Conservation (phyloP, 805 yeast genomes). For the Candida vaughaniae region DNA sequence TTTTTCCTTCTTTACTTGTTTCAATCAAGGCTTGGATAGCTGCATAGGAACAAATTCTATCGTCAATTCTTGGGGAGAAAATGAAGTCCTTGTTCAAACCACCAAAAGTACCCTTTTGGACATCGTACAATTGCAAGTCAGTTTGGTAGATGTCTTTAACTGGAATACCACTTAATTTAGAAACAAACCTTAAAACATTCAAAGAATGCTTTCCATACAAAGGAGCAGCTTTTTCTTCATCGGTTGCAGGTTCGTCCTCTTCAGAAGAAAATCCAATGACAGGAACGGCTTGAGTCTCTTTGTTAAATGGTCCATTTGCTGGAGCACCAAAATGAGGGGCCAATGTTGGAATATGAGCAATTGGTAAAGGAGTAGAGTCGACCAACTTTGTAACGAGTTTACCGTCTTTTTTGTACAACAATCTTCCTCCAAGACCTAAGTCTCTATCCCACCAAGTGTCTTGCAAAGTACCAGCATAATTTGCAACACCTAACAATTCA, state of each 20-base stretch:
- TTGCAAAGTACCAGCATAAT: conserved; percentile 37
- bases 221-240: conserved; percentile 62
- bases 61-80: conserved; percentile 82
- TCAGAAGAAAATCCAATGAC: conserved; percentile 32
- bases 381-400: conserved; percentile 25
- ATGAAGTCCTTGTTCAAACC: conserved; percentile 69
- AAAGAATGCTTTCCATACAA: conserved; percentile 68
- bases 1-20: conserved; percentile 22
- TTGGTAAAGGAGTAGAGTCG: conserved; percentile 33
- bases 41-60: conserved; percentile 76
- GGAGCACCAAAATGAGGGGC: conserved; percentile 38
- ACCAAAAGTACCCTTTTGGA: conserved; percentile 75
- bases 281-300: conserved; percentile 40
- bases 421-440: conserved; percentile 41
- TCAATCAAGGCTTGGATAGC: conserved; percentile 61
- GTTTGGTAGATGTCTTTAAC: conserved; percentile 65
- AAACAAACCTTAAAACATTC: conserved; percentile 64
- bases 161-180: conserved; percentile 55
- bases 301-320: conserved; percentile 26
- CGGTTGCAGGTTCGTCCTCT: conserved; percentile 49
- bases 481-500: conserved; percentile 39
- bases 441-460: conserved; percentile 42
- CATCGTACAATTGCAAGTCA: conserved; percentile 79
- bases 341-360: conserved; percentile 39
- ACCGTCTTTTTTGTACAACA: conserved; percentile 26